phyloP scores from a whole-genome alignment of 257 asterid genomes.

The Sherardia arvensis region DNA sequence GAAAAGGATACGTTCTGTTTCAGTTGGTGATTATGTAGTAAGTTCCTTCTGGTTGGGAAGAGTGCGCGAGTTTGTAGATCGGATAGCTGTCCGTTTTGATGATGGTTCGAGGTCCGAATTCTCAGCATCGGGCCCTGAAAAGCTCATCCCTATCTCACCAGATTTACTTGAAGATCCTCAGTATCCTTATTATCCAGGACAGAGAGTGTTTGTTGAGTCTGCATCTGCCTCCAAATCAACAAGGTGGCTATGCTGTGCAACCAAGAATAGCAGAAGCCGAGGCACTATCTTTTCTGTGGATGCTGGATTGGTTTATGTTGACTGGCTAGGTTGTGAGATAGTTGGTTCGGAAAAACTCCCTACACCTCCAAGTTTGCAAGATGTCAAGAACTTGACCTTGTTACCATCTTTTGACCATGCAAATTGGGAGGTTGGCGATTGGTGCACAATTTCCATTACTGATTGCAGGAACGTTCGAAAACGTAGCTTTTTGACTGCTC shows the following conservation, averaged over 20 bases:
- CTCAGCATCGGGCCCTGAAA: slow-evolving; percentile 39
- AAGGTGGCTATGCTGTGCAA: slow-evolving; percentile 63
- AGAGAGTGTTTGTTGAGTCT: slow-evolving; percentile 51
- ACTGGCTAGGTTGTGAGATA: slow-evolving; percentile 63
- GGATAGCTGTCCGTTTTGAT: slow-evolving; percentile 47
- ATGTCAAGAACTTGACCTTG: slow-evolving; percentile 42
- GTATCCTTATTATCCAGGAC: slow-evolving; percentile 80
- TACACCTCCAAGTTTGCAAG: slow-evolving; percentile 42
- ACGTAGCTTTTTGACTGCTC: slow-evolving; percentile 14
- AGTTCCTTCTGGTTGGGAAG: slow-evolving; percentile 83
- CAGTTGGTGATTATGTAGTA: slow-evolving; percentile 56
- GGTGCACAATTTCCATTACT: slow-evolving; percentile 46
- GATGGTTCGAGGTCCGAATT: slow-evolving; percentile 56
- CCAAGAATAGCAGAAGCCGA: slow-evolving; percentile 28
- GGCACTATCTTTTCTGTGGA: slow-evolving; percentile 68
- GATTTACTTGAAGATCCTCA: slow-evolving; percentile 67
- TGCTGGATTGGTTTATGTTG: slow-evolving; percentile 53
- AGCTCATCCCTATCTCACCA: slow-evolving; percentile 43
- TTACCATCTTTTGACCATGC: slow-evolving; percentile 49
- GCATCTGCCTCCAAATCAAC: slow-evolving; percentile 29
- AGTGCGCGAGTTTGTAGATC: slow-evolving; percentile 59
- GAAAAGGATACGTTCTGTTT: slow-evolving; percentile 45
- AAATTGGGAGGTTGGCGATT: slow-evolving; percentile 93
- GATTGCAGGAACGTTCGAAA: slow-evolving; percentile 16
- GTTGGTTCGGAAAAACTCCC: slow-evolving; percentile 29